Evolutionary conservation across 306 rosid genomes (phyloP).

Genomic region (Sophora flavescens): DNA sequence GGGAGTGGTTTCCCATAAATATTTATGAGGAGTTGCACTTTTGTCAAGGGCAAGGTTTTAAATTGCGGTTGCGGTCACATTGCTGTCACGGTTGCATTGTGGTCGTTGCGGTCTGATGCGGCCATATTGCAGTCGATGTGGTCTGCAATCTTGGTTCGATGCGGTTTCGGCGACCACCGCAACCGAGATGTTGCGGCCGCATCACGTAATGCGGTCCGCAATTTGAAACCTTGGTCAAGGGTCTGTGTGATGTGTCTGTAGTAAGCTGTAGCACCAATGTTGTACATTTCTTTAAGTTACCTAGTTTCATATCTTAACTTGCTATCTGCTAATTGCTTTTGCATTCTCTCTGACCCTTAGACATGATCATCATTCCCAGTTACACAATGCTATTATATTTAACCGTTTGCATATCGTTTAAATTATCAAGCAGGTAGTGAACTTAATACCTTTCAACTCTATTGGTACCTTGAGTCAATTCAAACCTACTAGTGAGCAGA

Average conservation of each 20-base stretch:
- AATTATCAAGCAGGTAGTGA: constrained; percentile 79
- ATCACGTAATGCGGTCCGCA: no score
- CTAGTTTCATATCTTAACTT: constrained; percentile 9
- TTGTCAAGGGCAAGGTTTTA: not conserved
- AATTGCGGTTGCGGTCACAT: no score
- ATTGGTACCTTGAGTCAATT: constrained; percentile 85
- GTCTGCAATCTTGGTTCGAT: no score
- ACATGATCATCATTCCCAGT: not conserved
- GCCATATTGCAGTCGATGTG: no score
- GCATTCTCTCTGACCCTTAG: not conserved
- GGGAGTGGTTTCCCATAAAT: not conserved
- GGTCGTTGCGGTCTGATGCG: no score
- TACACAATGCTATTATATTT: constrained; percentile 20
- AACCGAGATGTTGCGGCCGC: no score
- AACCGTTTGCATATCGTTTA: constrained; percentile 29
- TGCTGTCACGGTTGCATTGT: no score
- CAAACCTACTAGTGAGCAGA: constrained; percentile 72
- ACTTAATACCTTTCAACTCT: constrained; percentile 95
- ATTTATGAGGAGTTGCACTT: no score
- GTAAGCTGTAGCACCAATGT: constrained; percentile 10
- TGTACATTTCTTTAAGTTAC: not conserved
- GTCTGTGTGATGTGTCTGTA: no score
- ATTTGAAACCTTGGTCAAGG: no score
- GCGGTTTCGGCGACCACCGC: no score
- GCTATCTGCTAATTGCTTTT: constrained; percentile 8